Conservation (phyloP, 805 yeast genomes). For the Starmera amethionina region DNA sequence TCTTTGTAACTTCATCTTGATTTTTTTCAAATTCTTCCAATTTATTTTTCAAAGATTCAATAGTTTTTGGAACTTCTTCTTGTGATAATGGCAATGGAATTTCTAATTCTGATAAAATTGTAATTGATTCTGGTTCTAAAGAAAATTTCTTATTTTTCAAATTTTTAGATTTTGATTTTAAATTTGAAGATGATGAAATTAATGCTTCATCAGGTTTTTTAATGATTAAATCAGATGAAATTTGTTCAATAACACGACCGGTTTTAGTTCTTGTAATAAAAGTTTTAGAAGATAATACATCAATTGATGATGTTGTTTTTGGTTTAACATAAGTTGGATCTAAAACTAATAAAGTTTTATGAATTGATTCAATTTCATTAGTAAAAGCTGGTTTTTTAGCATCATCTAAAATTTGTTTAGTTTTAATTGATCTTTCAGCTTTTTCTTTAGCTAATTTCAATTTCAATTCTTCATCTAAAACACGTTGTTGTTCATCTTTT, state of each 20-base stretch:
- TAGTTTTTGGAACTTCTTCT: slow-evolving; percentile 59
- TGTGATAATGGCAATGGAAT: slow-evolving; percentile 69
- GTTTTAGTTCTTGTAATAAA: slow-evolving; percentile 17
- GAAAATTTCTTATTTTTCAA: slow-evolving; percentile 44
- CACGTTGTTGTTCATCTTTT: slow-evolving; percentile 67
- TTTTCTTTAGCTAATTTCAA: slow-evolving; percentile 37
- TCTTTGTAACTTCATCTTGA: slow-evolving; percentile 75
- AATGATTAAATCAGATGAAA: slow-evolving; percentile 54
- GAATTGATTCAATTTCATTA: slow-evolving; percentile 66
- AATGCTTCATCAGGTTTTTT: slow-evolving; percentile 53
- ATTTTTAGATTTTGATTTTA: slow-evolving; percentile 43
- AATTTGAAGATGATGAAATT: slow-evolving; percentile 41
- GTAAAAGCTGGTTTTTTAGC: slow-evolving; percentile 81
- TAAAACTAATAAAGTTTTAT: slow-evolving; percentile 59
- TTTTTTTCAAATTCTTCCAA: slow-evolving; percentile 54
- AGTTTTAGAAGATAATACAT: slow-evolving; percentile 21
- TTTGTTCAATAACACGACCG: slow-evolving; percentile 46
- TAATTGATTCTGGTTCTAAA: slow-evolving; percentile 73
- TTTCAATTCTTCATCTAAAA: slow-evolving; percentile 43
- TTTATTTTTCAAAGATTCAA: slow-evolving; percentile 63
- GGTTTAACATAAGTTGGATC: slow-evolving; percentile 72
- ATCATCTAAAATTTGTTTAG: slow-evolving; percentile 60
- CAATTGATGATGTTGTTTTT: slow-evolving; percentile 19
- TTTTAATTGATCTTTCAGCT: slow-evolving; percentile 44
- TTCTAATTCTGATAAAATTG: slow-evolving; percentile 64